Evolutionary conservation across 306 rosid species (phyloP), one percentile per base, ranked within the genome.

Genomic region (Amphicarpaea edgeworthii): DNA sequence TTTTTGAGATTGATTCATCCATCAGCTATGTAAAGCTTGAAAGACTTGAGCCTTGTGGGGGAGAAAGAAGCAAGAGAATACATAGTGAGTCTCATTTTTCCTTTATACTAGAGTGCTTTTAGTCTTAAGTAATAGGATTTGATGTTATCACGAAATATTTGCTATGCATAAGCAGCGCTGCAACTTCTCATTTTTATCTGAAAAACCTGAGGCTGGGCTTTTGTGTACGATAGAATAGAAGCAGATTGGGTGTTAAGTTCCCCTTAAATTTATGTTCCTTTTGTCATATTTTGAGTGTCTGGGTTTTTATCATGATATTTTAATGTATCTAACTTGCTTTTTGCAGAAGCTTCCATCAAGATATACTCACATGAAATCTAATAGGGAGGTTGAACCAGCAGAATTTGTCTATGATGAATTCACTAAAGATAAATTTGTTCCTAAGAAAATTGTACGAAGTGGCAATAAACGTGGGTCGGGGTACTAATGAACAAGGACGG

Each of bases 1-100:
- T 92, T 70, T 89, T 82, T 47, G 99, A 92, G 88, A 62, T 96
- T 3, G 97, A 96, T 77, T 87, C 93, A 57, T 86, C 98, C 38
- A 81, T 90, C 70, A 79, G 82, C 50, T 90, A 89, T 63, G 67
- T 73, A 47, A 83, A 81, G 19, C 81, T 72, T 47, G 97, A 83
- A 82, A 92, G 61, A 82, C 80, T 85, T 67, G 96, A 85, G 70
- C 88, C 87, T 70, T 55, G 34, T 40, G 83, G 79, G 79, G 23
- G 90, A 79, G 73, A 89, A 83, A 76, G 93, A 83, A 75, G 81
- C 49, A 2, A 54, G 71, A 50, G 86, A 83, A 81, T 84, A 81
- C 73, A 80, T 71, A 0, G 97, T 90, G 80, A 89, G 97, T 81
- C 21, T 10, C 24, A 26, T 61, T 65, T 77, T 66, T 62, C 41